phyloP scores from a whole-genome alignment of 169 alveolate genomes.

The Cryptosporidium canis region DNA sequence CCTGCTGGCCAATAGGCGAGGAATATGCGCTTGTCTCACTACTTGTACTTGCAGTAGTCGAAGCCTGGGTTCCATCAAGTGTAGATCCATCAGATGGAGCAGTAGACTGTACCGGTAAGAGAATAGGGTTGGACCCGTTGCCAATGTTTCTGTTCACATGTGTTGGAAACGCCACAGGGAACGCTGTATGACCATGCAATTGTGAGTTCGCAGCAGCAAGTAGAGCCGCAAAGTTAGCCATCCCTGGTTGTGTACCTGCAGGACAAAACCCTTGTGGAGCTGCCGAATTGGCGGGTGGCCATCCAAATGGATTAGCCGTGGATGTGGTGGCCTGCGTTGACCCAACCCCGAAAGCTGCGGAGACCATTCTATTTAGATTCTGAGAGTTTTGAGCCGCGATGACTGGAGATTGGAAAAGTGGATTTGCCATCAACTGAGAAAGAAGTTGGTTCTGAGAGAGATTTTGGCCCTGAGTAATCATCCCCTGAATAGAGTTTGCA shows the following conservation, averaged over 20 bases:
- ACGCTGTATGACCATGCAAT: not conserved
- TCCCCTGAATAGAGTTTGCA: not conserved
- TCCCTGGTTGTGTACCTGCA: constrained; percentile 3
- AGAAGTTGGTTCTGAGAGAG: constrained; percentile 10
- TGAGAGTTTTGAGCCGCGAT: constrained; percentile 13
- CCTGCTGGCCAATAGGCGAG: not conserved
- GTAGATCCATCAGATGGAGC: constrained; percentile 73
- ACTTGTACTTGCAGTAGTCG: constrained; percentile 8
- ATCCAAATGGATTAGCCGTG: not conserved
- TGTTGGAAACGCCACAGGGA: constrained; percentile 4
- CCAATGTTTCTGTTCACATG: constrained; percentile 36
- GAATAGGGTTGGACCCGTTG: not conserved
- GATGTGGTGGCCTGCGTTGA: constrained; percentile 1
- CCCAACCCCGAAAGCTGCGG: constrained; percentile 42
- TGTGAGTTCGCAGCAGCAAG: constrained; percentile 70
- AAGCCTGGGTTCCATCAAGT: constrained; percentile 40
- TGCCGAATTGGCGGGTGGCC: not conserved
- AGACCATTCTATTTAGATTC: not conserved
- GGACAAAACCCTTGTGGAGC: constrained; percentile 21
- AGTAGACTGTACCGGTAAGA: constrained; percentile 47
- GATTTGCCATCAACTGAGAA: constrained; percentile 32
- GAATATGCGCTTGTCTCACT: constrained; percentile 3
- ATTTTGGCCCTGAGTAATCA: not conserved
- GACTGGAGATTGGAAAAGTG: constrained; percentile 7
- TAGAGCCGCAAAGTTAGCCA: constrained; percentile 52